A percentile compares a stretch with the other conserved stretches of the same genome.
These are phyloP conservation scores for Zygnema circumcarinatum DNA, from an alignment of 139 green algal genomes.

Conservation along the genomic window DNA sequence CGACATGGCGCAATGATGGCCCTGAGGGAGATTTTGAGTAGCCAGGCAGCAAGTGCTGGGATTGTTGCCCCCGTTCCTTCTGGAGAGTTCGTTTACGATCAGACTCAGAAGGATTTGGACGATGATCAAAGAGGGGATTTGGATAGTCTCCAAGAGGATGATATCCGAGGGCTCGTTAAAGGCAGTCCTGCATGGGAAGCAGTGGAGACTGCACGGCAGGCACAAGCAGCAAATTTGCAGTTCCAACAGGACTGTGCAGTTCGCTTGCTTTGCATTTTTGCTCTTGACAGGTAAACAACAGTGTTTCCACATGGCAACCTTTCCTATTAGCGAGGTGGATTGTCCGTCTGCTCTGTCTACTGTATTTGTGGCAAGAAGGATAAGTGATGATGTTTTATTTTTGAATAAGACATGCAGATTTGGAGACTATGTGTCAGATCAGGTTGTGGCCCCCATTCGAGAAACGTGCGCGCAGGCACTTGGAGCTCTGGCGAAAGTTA, in stretches of 20 bases:
- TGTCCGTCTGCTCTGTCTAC: constrained; percentile 3
- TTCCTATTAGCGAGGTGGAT: not conserved
- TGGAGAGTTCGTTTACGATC: not conserved
- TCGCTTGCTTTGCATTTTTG: constrained; percentile 88
- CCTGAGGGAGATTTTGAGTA: constrained; percentile 81
- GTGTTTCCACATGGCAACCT: not conserved
- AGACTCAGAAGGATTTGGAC: not conserved
- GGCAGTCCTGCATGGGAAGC: not conserved
- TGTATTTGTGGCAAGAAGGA: too few relatives aligned
- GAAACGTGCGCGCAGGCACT: constrained; percentile 95
- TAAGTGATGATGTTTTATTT: too few relatives aligned
- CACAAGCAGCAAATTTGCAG: constrained; percentile 66
- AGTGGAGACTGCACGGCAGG: constrained; percentile 57
- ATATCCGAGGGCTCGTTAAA: not conserved
- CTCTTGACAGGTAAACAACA: constrained; percentile 78
- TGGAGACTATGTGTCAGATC: constrained; percentile 91
- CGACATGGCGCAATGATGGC: constrained; percentile 86
- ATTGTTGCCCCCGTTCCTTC: constrained; percentile 28
- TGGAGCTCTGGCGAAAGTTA: constrained; percentile 68
- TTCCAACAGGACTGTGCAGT: constrained; percentile 86
- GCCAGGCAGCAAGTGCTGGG: constrained; percentile 69
- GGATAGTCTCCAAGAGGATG: not conserved
- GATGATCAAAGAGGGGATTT: not conserved
- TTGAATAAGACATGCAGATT: constrained; percentile 64
- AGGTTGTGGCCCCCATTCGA: constrained; percentile 88